Evolutionary conservation across 495 filamentous ascomycete genomes (phyloP).

Genomic region (Pyrenopolyporus hunteri): DNA sequence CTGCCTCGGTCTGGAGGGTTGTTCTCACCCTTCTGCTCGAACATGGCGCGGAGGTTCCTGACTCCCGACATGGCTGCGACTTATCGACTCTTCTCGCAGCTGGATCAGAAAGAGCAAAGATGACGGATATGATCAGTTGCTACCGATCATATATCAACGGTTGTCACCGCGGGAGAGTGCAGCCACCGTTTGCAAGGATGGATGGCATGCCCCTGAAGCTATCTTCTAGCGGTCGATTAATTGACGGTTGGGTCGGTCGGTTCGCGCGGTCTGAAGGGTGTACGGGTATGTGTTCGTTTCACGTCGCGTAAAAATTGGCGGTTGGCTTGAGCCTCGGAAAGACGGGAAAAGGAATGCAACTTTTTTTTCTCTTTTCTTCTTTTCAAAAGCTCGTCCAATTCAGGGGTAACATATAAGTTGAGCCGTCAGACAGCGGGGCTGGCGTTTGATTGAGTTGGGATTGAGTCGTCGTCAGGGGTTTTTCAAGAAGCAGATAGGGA

Average conservation of each 20-base stretch:
- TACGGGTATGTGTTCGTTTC: not conserved
- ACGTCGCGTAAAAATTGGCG: not conserved
- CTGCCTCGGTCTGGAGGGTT: constrained; percentile 76
- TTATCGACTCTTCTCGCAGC: not conserved
- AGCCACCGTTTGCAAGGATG: constrained; percentile 20
- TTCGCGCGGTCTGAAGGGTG: not conserved
- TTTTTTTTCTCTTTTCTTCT: too few relatives aligned
- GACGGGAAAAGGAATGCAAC: not conserved
- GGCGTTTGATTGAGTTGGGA: too few relatives aligned
- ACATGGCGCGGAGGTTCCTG: constrained; percentile 82
- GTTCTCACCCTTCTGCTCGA: constrained; percentile 72
- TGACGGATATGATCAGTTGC: constrained; percentile 21
- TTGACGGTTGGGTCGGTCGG: not conserved
- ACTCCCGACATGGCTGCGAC: constrained; percentile 54
- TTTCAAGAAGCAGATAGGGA: not conserved
- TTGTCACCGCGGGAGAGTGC: constrained; percentile 39
- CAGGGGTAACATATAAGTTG: too few relatives aligned
- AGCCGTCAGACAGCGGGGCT: too few relatives aligned
- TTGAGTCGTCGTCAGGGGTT: too few relatives aligned
- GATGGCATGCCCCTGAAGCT: constrained; percentile 29
- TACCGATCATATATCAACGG: constrained; percentile 35
- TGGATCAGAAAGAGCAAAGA: constrained; percentile 15
- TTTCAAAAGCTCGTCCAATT: too few relatives aligned
- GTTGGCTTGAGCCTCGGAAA: constrained; percentile 4
- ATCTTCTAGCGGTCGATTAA: not conserved